Percentiles rank a stretch among this genome's conserved stretches.
phyloP scores from a whole-genome alignment of 768 basidiomycete genomes.

The Scleroderma bovista region DNA sequence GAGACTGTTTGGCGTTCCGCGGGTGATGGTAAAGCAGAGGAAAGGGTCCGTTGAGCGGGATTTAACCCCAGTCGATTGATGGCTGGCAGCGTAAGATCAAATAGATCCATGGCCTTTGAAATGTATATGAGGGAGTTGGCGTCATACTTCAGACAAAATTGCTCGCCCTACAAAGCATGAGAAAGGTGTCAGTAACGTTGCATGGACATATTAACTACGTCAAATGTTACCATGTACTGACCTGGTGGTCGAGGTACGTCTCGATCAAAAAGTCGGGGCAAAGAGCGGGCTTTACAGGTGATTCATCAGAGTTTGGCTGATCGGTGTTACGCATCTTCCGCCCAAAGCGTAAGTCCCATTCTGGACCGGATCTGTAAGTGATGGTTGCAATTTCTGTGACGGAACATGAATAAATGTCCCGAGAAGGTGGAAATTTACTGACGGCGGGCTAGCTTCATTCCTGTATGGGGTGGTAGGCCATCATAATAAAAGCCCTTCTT shows the following conservation, averaged over 20 bases:
- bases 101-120: constrained; percentile 98
- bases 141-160: constrained; percentile 98
- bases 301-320: constrained; percentile 2
- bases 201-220: background rate
- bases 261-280: constrained; percentile 99
- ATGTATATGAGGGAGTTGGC: constrained; percentile 99
- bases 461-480: constrained; percentile 88
- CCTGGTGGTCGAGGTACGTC: constrained; percentile 94
- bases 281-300: constrained; percentile 55
- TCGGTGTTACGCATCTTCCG: constrained; percentile 52
- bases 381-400: constrained; percentile 93
- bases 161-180: constrained; percentile 61
- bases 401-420: background rate
- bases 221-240: constrained; percentile 14
- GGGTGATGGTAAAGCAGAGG: constrained; percentile 15
- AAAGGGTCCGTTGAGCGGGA: constrained; percentile 17
- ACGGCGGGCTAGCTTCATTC: constrained; percentile 99
- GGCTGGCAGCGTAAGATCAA: constrained; percentile 84
- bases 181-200: constrained; percentile 6
- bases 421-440: constrained; percentile 25
- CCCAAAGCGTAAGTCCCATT: constrained; percentile 98
- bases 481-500: constrained; percentile 99
- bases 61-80: constrained; percentile 63
- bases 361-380: constrained; percentile 97
- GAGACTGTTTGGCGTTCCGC: constrained; percentile 33